Conservation (phyloP, 2,329 filamentous ascomycete species). For the Neofusicoccum kwambonambiense region DNA sequence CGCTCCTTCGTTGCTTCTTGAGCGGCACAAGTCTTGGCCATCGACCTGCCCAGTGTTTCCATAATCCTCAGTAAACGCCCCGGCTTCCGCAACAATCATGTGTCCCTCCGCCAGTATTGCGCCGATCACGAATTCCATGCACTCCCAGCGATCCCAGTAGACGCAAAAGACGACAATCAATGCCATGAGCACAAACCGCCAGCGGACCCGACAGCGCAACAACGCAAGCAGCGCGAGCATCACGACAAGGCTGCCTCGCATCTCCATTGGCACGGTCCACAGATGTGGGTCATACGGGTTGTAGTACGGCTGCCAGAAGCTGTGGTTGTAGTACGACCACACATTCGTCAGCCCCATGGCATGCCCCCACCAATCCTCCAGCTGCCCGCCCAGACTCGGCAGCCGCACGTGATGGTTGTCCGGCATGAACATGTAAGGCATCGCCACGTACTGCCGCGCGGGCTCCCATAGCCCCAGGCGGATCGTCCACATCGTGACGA, state of each 20-base stretch:
- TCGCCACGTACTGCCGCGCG: background rate
- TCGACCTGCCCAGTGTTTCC: background rate
- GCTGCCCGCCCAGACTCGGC: background rate
- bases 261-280: conserved; percentile 49
- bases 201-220: background rate
- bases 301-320: conserved; percentile 1
- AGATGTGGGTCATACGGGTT: conserved; percentile 32
- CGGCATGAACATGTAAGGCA: background rate
- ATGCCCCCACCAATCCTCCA: background rate
- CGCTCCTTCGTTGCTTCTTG: background rate
- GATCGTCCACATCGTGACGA: conserved; percentile 32
- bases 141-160: background rate
- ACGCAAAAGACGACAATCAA: background rate
- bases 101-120: background rate
- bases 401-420: background rate
- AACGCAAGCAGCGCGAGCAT: conserved; percentile 41
- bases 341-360: background rate
- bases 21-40: background rate
- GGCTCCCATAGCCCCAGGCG: background rate
- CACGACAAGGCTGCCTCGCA: conserved; percentile 46
- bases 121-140: background rate
- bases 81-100: background rate
- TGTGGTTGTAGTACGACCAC: conserved; percentile 2
- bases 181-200: background rate
- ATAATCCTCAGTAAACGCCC: too few species aligned